Base-by-base conservation (phyloP, 805 yeast species). In the Wickerhamomyces bisporus region DNA sequence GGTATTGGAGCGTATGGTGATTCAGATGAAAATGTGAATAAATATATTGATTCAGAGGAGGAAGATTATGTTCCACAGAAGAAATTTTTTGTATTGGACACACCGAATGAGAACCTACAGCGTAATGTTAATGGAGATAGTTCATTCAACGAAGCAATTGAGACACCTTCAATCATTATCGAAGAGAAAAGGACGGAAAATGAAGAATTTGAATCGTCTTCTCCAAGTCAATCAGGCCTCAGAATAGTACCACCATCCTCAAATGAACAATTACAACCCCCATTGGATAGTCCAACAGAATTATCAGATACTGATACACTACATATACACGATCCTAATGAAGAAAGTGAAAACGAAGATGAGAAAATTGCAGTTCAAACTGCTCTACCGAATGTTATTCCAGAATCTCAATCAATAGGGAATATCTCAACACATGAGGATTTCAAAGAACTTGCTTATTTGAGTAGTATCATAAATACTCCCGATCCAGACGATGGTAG, bases 301-400 rank as follows among this genome's bases (percentile, higher is more conserved):
- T 37, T 46, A 13, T 47, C 57, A 9, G 57, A 50, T 34, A 32
- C 54, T 1, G 60, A 53, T 28, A 45, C 57, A 7, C 33, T 47
- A 17, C 57, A 53, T 16, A 45, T 51, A 15, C 44, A 37, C 19
- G 47, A 40, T 16, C 42, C 46, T 23, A 42, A 33, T 19, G 39
- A 29, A 11, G 27, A 31, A 6, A n/a, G n/a, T n/a, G 36, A 29
- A 15, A 33, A 23, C 4, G 33, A 32, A 11, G 28, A 30, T 16
- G 39, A 14, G 15, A 26, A 23, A 23, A 23, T 23, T 23, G 11
- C 11, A 23, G 25, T 23, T 23, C 11, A 23, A 23, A 23, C 11
- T 23, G 11, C 25, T 23, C 11, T 11, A 9, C 11, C 11, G 11
- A 23, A 23, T 23, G 18, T 19, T 34, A 37, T 2, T 42, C 40